Evolutionary conservation across 2,329 filamentous ascomycete species (phyloP), one percentile per base, ranked within the genome.

Genomic region (Allantophomopsis lycopodina): DNA sequence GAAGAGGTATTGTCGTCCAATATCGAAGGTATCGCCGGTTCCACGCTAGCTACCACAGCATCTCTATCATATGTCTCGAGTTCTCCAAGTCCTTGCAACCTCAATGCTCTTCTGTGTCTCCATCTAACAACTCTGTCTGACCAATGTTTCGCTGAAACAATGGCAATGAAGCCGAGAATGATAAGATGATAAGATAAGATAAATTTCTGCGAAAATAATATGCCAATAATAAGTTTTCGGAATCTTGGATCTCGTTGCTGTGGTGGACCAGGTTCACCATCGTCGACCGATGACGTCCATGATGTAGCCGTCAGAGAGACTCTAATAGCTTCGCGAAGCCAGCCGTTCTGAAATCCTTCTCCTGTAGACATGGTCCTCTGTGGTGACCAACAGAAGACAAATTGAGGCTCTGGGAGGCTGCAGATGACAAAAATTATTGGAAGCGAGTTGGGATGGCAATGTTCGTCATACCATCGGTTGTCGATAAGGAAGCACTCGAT

Each of bases 121-220:
- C 50, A 50, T 38, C 45, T 47, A 13, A 46, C 17, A 12, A 36
- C 12, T 17, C 47, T 46, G 21, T 31, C 17, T 7, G 36, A 36
- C 53, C 51, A 55, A 39, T 54, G 42, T 30, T 44, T 17, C 3
- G 35, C 39, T 12, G 52, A 44, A 4, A 55, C 17, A 7, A 48
- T 8, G 7, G 41, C 14, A 4, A 53, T 35, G 31, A 49, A 39
- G 5, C 40, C 44, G 11, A 52, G 15, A 32, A 53, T 42, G 16
- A 51, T 34, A 7, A 53, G 8, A 36, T 50, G 46, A 41, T 54
- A 54, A 20, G 50, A 51, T 36, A 47, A 37, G 16, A 52, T 42
- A 30, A 53, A 46, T 35, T 37, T 42, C 33, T 47, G 43, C 4
- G 48, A 48, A 37, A 36, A 51, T 7, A 44, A 6, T 11, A 52